A percentile compares a stretch with the other conserved stretches of the same genome.
These are phyloP conservation scores for Citrullus mucosospermus DNA, from an alignment of 306 rosid genomes.

Conservation along the genomic window DNA sequence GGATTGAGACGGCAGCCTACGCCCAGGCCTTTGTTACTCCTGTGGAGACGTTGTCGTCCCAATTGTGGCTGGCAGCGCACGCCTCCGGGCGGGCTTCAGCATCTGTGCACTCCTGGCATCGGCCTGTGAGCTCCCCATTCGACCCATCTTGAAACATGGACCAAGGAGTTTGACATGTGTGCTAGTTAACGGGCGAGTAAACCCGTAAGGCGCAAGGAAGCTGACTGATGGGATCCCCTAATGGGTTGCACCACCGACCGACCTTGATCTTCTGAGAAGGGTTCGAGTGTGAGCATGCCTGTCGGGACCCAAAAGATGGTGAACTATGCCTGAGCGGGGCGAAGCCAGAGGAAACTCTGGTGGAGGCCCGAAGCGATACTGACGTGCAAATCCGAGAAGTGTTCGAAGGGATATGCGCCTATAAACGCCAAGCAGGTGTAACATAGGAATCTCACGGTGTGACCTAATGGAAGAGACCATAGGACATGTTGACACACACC, in stretches of 20 bases:
- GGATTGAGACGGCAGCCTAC: no score
- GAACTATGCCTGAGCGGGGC: slow-evolving; percentile 23
- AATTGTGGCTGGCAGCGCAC: no score
- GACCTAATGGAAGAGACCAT: no score
- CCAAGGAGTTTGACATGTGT: neutral
- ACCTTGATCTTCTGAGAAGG: neutral
- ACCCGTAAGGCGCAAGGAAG: neutral
- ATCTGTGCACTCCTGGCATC: neutral
- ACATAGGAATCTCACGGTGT: no score
- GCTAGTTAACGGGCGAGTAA: neutral
- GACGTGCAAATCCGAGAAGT: no score
- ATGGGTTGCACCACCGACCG: neutral
- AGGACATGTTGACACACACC: no score
- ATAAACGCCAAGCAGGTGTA: no score
- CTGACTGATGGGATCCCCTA: neutral
- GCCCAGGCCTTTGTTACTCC: no score
- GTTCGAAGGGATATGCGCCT: no score
- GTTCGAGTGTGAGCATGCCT: slow-evolving; percentile 1
- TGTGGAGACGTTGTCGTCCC: no score
- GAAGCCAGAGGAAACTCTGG: slow-evolving; percentile 35
- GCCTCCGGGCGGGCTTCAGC: no score
- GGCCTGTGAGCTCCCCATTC: neutral
- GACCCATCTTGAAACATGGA: neutral
- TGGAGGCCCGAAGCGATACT: slow-evolving; percentile 25
- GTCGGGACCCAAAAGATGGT: slow-evolving; percentile 23